Evolutionary conservation across 192 early-diverging fungal species (phyloP).

Genomic region (Funneliformis geosporum): DNA sequence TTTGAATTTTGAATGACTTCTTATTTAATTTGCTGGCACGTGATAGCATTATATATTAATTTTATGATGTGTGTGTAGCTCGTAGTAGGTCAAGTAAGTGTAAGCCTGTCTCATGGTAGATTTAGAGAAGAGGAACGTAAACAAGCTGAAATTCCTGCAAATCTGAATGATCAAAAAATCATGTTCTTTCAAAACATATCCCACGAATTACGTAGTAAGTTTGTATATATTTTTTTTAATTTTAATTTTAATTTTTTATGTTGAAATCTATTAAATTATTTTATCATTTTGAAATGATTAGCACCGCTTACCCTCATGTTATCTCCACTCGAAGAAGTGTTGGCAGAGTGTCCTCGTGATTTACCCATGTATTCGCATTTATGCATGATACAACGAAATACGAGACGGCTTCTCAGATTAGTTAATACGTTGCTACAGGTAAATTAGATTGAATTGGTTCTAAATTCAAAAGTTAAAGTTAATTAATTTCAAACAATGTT

Average conservation of each 20-base stretch:
- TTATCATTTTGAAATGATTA: slow-evolving; percentile 1
- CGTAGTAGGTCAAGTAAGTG: slow-evolving; percentile 36
- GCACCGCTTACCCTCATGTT: slow-evolving; percentile 59
- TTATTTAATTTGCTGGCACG: background rate
- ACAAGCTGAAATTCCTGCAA: slow-evolving; percentile 36
- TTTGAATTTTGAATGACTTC: background rate
- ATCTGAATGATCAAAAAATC: slow-evolving; percentile 45
- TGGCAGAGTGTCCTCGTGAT: slow-evolving; percentile 35
- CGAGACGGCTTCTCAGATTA: slow-evolving; percentile 52
- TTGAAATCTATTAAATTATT: background rate
- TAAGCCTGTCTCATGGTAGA: slow-evolving; percentile 35
- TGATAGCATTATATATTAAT: background rate
- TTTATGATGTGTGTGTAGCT: slow-evolving; percentile 34
- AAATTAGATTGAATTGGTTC: background rate
- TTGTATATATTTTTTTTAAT: too few species aligned
- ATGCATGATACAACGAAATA: slow-evolving; percentile 52
- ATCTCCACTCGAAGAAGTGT: slow-evolving; percentile 51
- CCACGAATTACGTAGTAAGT: slow-evolving; percentile 50
- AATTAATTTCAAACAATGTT: background rate
- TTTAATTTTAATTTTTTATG: too few species aligned
- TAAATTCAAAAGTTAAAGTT: too few species aligned
- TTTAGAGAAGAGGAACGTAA: slow-evolving; percentile 43
- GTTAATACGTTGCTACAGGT: slow-evolving; percentile 53
- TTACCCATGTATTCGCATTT: slow-evolving; percentile 34
- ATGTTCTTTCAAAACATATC: slow-evolving; percentile 47